phyloP scores from a whole-genome alignment of 495 filamentous ascomycete species.

The Symbiotaphrina buchneri region DNA sequence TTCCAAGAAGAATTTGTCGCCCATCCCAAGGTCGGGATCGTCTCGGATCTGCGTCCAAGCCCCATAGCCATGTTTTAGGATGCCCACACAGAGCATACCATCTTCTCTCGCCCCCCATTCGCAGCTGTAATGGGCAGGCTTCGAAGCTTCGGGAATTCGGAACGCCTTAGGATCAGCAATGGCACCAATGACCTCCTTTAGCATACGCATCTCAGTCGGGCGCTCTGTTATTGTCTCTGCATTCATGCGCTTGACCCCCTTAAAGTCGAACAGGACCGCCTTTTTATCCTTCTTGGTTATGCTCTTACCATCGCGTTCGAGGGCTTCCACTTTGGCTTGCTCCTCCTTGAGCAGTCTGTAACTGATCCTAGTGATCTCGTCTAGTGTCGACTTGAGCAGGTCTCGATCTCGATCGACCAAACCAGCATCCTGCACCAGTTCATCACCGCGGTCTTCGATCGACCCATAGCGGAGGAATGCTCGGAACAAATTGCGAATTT shows the following conservation, averaged over 20 bases:
- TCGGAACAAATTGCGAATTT: conserved; percentile 71
- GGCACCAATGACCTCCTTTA: conserved; percentile 45
- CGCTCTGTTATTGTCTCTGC: conserved; percentile 84
- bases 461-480: conserved; percentile 76
- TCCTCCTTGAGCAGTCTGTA: conserved; percentile 48
- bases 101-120: conserved; percentile 85
- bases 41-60: conserved; percentile 87
- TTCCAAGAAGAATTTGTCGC: conserved; percentile 89
- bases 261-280: conserved; percentile 81
- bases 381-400: conserved; percentile 43
- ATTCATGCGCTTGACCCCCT: conserved; percentile 80
- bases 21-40: conserved; percentile 65
- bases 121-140: conserved; percentile 67
- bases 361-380: conserved; percentile 53
- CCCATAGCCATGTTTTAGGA: conserved; percentile 80
- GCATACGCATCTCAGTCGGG: conserved; percentile 63
- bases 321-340: conserved; percentile 26
- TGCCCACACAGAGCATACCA: conserved; percentile 89
- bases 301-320: conserved; percentile 44
- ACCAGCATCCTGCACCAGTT: conserved; percentile 66
- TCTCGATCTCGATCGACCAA: conserved; percentile 59
- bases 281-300: conserved; percentile 92
- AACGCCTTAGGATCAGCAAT: conserved; percentile 49
- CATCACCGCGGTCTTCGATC: conserved; percentile 65
- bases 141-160: conserved; percentile 75